A percentile compares a stretch with the other conserved stretches of the same genome.
Evolutionary conservation across 805 yeast genomes (phyloP).

Genomic region (Cyberlindnera bimundalis): DNA sequence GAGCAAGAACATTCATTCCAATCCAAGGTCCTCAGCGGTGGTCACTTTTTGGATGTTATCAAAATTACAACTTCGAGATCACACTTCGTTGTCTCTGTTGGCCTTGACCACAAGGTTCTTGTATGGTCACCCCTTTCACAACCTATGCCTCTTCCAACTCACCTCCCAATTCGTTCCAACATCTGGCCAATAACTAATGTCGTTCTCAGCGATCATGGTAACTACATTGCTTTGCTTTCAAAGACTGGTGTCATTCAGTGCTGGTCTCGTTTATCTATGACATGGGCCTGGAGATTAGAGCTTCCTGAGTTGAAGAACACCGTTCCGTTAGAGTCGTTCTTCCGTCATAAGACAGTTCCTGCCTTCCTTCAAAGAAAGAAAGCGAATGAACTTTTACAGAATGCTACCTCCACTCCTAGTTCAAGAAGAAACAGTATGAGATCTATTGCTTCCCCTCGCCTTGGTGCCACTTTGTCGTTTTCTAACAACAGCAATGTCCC

Average conservation of each 20-base stretch:
- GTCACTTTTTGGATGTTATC: slow-evolving; percentile 63
- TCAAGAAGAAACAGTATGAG: slow-evolving; percentile 34
- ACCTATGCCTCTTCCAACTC: slow-evolving; percentile 46
- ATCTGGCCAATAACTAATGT: slow-evolving; percentile 63
- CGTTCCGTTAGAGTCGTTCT: slow-evolving; percentile 54
- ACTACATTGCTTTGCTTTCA: slow-evolving; percentile 52
- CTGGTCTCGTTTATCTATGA: slow-evolving; percentile 52
- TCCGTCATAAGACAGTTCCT: slow-evolving; percentile 51
- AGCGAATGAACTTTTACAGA: slow-evolving; percentile 20
- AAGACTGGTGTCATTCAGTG: slow-evolving; percentile 52
- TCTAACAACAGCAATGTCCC: slow-evolving; percentile 22
- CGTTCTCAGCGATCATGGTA: slow-evolving; percentile 55
- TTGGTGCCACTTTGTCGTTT: slow-evolving; percentile 23
- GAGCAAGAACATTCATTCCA: slow-evolving; percentile 26
- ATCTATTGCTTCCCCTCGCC: slow-evolving; percentile 26
- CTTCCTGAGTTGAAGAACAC: slow-evolving; percentile 34
- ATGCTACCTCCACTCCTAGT: slow-evolving; percentile 12
- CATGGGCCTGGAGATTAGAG: slow-evolving; percentile 53
- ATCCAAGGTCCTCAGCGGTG: slow-evolving; percentile 43
- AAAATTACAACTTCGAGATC: slow-evolving; percentile 54
- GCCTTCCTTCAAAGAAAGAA: slow-evolving; percentile 37
- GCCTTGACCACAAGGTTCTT: slow-evolving; percentile 66
- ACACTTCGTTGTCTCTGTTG: slow-evolving; percentile 66
- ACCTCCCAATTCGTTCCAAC: slow-evolving; percentile 38
- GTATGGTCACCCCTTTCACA: slow-evolving; percentile 68